Conservation (phyloP, 140 eudicot genomes). For the Senecio squalidus region DNA sequence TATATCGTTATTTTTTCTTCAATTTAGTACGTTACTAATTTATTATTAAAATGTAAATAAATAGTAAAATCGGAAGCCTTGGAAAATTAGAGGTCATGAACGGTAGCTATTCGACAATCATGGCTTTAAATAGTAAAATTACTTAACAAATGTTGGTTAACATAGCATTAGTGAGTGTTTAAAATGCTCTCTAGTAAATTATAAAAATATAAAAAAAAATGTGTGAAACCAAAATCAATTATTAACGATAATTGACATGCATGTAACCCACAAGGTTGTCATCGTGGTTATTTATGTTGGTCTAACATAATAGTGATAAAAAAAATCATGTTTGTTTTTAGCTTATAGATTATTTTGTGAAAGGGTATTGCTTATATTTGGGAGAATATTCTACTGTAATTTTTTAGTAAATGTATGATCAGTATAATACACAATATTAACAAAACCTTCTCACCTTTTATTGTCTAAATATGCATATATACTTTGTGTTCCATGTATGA, state of each 20-base stretch:
- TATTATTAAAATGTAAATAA: no score
- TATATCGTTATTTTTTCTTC: no score
- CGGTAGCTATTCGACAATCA: neutral
- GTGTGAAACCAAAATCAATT: constrained; percentile 20
- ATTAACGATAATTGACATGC: constrained; percentile 25
- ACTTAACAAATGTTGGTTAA: neutral
- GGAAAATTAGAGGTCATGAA: no score
- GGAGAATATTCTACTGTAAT: neutral
- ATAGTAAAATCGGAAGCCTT: no score
- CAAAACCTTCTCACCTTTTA: no score
- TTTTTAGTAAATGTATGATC: no score
- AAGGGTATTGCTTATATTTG: neutral
- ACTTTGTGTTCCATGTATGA: no score
- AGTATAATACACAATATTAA: no score
- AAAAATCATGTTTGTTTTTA: neutral
- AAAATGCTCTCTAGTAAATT: constrained; percentile 2
- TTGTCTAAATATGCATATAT: no score
- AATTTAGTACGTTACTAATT: no score
- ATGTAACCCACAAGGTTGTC: constrained; percentile 23
- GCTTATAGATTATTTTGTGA: neutral
- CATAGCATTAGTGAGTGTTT: constrained; percentile 10
- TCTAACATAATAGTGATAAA: neutral
- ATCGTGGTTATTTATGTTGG: constrained; percentile 2
- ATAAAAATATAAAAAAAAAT: neutral
- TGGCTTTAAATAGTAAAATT: neutral